Percentiles rank a stretch among this genome's conserved stretches.
Evolutionary conservation across 306 rosid genomes (phyloP).

Genomic region (Quercus wislizeni): DNA sequence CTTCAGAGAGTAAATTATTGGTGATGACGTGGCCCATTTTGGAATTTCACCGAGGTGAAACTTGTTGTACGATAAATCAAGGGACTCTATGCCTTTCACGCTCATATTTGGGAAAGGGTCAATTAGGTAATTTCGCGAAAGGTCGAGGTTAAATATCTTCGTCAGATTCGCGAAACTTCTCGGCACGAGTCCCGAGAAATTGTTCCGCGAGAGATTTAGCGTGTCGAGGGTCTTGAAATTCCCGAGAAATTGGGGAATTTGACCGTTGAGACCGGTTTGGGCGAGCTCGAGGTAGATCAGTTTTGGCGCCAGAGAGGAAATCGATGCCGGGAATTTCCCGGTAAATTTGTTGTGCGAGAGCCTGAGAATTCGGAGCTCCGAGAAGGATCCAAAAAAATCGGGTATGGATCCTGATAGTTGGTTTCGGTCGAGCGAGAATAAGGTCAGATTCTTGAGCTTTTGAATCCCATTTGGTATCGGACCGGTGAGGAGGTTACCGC

Average conservation of each 20-base stretch:
- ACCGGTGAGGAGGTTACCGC: constrained; percentile 52
- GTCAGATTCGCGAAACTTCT: constrained; percentile 59
- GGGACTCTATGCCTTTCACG: constrained; percentile 83
- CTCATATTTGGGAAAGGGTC: constrained; percentile 82
- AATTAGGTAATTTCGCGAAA: constrained; percentile 52
- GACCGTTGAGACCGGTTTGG: constrained; percentile 58
- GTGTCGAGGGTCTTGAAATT: constrained; percentile 71
- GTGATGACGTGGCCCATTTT: constrained; percentile 75
- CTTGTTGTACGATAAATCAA: constrained; percentile 64
- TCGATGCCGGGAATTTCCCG: constrained; percentile 61
- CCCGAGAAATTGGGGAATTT: constrained; percentile 73
- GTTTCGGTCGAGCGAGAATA: constrained; percentile 46
- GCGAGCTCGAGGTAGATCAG: constrained; percentile 51
- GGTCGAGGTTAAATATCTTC: constrained; percentile 83
- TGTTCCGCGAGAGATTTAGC: constrained; percentile 56
- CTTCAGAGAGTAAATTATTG: constrained; percentile 76
- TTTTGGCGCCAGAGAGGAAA: constrained; percentile 47
- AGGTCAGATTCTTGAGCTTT: constrained; percentile 38
- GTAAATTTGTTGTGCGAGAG: constrained; percentile 56
- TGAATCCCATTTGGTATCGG: constrained; percentile 39
- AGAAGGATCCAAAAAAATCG: constrained; percentile 42
- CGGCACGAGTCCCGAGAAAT: constrained; percentile 59
- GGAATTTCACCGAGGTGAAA: constrained; percentile 63
- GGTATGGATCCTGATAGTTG: constrained; percentile 61
- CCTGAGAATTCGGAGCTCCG: constrained; percentile 40